These are phyloP conservation scores for Rhynchosporium secalis DNA, from an alignment of 2,329 filamentous ascomycete genomes.

Conservation along the genomic window DNA sequence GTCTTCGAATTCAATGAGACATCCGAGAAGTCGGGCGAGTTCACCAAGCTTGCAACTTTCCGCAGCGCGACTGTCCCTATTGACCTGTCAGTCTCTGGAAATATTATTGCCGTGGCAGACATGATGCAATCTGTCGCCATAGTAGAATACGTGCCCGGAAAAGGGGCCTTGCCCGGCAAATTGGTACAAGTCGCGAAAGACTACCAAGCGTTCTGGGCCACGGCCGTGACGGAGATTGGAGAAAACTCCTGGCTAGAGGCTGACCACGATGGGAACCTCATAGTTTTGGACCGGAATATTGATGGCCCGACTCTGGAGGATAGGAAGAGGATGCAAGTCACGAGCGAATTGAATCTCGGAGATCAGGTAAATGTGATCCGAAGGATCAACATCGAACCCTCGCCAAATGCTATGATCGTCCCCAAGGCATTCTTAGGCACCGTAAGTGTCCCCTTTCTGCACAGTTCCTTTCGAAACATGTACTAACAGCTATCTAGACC, in stretches of 20 bases:
- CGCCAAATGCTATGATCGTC: constrained; percentile 65
- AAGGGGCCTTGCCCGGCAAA: constrained; percentile 57
- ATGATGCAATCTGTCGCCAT: constrained; percentile 90
- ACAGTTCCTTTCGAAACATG: background rate
- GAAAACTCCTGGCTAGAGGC: constrained; percentile 76
- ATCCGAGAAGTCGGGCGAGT: constrained; percentile 54
- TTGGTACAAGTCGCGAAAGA: constrained; percentile 77
- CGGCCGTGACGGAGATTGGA: constrained; percentile 71
- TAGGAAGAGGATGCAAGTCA: constrained; percentile 66
- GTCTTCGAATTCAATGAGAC: constrained; percentile 57
- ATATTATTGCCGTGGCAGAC: constrained; percentile 81
- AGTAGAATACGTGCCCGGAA: constrained; percentile 65
- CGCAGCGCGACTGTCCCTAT: constrained; percentile 82
- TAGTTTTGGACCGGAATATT: constrained; percentile 73
- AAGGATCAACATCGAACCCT: constrained; percentile 66
- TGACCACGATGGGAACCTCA: constrained; percentile 84
- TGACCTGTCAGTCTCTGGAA: constrained; percentile 72
- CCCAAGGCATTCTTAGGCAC: constrained; percentile 88
- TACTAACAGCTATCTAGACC: constrained; percentile 54
- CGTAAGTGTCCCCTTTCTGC: constrained; percentile 53
- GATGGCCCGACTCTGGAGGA: constrained; percentile 76
- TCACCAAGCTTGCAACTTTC: constrained; percentile 74
- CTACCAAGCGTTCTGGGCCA: constrained; percentile 79
- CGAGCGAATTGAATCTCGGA: constrained; percentile 80
- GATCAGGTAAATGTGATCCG: constrained; percentile 92